Conservation (phyloP, 768 basidiomycete genomes). For the Daedaleopsis sinensis region DNA sequence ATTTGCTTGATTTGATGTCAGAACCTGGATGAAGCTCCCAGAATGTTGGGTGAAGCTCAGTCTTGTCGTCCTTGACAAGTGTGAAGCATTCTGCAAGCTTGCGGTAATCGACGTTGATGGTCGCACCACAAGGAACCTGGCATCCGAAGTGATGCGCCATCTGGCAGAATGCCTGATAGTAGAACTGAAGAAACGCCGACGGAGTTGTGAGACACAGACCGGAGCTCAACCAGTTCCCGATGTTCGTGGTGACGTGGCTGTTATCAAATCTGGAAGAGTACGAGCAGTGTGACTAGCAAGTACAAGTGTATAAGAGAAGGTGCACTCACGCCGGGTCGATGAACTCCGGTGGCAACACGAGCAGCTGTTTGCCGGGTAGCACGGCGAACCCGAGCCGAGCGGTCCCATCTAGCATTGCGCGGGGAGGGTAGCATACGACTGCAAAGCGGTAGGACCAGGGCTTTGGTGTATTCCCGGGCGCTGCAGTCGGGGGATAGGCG, state of each 20-base stretch:
- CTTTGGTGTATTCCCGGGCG: neutral
- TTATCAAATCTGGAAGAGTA: neutral
- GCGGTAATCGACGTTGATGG: neutral
- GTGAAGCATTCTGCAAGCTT: neutral
- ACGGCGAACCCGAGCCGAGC: neutral
- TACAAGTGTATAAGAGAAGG: neutral
- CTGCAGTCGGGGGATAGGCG: neutral
- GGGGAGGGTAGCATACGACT: neutral
- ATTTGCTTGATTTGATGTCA: neutral
- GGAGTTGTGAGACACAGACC: neutral
- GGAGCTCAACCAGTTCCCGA: neutral
- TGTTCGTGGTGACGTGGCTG: neutral
- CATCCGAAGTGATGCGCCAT: neutral
- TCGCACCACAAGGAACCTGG: neutral
- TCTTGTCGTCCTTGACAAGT: neutral
- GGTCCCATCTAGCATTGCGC: neutral
- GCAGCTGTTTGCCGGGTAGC: neutral
- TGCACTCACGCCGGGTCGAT: neutral
- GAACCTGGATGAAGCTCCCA: neutral
- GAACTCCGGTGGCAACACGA: neutral
- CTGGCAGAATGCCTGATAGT: neutral
- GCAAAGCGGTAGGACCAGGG: neutral
- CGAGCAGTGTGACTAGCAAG: too few species aligned
- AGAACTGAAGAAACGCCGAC: neutral
- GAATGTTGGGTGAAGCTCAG: neutral